Evolutionary conservation across 768 basidiomycete genomes (phyloP), one percentile per base, ranked within the genome.

Genomic region (Tricholoma saponaceum): DNA sequence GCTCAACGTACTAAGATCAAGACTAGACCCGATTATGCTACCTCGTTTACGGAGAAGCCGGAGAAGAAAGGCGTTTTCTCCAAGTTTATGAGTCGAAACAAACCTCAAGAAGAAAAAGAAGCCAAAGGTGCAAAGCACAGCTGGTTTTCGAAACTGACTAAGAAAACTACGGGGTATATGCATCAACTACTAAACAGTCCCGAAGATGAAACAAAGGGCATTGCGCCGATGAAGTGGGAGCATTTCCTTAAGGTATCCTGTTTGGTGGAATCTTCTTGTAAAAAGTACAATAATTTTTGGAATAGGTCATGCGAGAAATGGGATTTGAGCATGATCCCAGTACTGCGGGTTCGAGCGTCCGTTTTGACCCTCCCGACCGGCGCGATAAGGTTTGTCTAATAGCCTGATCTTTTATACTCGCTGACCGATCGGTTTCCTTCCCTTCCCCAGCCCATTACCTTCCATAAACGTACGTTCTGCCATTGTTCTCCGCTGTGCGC

Each of bases 341-440:
- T 58, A 89, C 89, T 2, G 89, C 90, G 18, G 90, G 90, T 2
- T 91, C 89, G 9, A 89, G 88, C 67, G 90, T 92, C 33, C 81
- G 89, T 35, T 92, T 92, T 65, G 84, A 89, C 69, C 90, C 90
- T 50, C 90, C 88, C 16, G 74, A 84, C 62, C 64, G 66, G 47
- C 70, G 72, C 26, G 78, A 78, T 60, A 64, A 64, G 60, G 77
- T 77, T 52, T 46, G 76, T 64, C n/a, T 18, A 52, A 35, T n/a
- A 18, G 32, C 33, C 16, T 6, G 18, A 9, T 8, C n/a, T n/a
- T 5, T 23, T 30, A 18, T 7, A 14, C 39, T 35, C 26, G 26
- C 25, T 47, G 26, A 43, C 51, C 35, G 28, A 13, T 32, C 30
- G 8, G 8, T 4, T 32, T 32, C 8, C 28, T 56, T 37, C 49